Evolutionary conservation across 208 protist species (phyloP).

Genomic region (Vickermania ingenoplastis): DNA sequence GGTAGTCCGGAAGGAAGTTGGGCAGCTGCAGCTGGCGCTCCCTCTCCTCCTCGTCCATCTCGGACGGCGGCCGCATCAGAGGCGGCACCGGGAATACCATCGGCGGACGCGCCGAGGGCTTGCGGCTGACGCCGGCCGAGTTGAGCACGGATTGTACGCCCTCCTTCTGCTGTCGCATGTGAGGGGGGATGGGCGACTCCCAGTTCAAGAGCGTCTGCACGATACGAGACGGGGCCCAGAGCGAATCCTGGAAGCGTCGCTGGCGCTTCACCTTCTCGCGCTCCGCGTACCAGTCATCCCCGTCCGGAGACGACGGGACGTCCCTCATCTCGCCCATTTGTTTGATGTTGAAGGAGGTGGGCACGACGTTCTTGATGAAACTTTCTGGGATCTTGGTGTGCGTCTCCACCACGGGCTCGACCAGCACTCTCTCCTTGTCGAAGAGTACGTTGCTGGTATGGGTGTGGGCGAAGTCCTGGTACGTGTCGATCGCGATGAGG

Average conservation of each 20-base stretch:
- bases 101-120: neutral
- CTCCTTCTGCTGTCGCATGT: neutral
- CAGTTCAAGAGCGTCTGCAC: constrained; percentile 78
- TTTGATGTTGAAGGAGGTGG: neutral
- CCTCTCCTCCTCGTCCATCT: neutral
- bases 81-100: too few relatives aligned
- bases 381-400: constrained; percentile 7
- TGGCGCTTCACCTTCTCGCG: constrained; percentile 26
- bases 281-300: constrained; percentile 38
- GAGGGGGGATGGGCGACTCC: constrained; percentile 16
- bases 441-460: constrained; percentile 10
- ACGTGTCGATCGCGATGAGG: constrained; percentile 16
- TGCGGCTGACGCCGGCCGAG: neutral
- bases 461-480: constrained; percentile 22
- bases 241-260: constrained; percentile 19
- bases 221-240: constrained; percentile 55
- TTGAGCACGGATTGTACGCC: neutral
- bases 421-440: constrained; percentile 17
- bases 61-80: neutral
- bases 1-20: constrained; percentile 2
- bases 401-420: constrained; percentile 9
- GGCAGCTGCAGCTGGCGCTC: neutral
- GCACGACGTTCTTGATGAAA: neutral
- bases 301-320: neutral
- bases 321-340: constrained; percentile 1